Percentiles rank a stretch among this genome's conserved stretches.
phyloP scores from a whole-genome alignment of 2,329 filamentous ascomycete genomes.

The Aspergillus udagawae region DNA sequence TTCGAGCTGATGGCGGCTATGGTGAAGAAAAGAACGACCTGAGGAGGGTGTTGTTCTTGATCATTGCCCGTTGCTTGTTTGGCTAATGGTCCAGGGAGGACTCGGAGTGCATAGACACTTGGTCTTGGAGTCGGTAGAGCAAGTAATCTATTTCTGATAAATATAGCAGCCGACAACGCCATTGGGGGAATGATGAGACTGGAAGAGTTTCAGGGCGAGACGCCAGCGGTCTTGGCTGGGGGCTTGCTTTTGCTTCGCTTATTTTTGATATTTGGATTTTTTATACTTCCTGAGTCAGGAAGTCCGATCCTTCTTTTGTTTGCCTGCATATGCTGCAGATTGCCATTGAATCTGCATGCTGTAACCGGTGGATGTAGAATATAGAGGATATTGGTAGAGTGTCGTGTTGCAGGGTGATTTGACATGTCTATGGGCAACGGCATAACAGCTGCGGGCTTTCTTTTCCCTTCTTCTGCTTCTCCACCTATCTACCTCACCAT shows the following conservation, averaged over 20 bases:
- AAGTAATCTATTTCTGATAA: background rate
- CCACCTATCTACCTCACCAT: background rate
- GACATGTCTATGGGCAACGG: background rate
- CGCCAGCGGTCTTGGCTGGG: constrained; percentile 1
- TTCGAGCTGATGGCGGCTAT: background rate
- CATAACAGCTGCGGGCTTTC: background rate
- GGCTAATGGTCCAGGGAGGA: no score
- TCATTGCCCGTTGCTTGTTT: background rate
- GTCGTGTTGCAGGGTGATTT: background rate
- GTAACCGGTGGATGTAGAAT: no score
- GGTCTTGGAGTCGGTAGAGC: background rate
- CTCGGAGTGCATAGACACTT: background rate
- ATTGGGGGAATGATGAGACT: background rate
- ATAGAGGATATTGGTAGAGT: background rate
- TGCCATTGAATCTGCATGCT: background rate
- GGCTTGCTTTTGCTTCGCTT: background rate
- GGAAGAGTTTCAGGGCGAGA: constrained; percentile 6
- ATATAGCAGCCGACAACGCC: background rate
- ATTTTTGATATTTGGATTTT: background rate
- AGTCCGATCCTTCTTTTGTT: background rate
- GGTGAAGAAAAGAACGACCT: background rate
- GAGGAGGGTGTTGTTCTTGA: no score
- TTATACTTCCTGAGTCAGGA: background rate
- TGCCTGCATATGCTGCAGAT: background rate
- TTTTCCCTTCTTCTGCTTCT: background rate